These are phyloP conservation scores for Deinandra increscens DNA, from an alignment of 129 eudicot genomes.

Conservation along the genomic window DNA sequence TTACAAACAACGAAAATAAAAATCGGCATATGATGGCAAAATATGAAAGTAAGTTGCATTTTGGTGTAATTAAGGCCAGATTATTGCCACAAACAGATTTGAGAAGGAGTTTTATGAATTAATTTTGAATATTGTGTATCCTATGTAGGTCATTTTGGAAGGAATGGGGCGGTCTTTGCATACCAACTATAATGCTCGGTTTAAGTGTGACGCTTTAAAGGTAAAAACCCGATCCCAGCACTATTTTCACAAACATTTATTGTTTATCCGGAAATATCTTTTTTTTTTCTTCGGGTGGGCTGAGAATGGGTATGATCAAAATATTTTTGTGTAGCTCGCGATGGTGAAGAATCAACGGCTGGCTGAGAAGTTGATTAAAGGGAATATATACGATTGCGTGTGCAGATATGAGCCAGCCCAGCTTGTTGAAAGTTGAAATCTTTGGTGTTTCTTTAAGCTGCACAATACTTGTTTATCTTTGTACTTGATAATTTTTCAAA, in stretches of 20 bases:
- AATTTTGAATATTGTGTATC: not conserved
- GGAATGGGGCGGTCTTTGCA: constrained; percentile 97
- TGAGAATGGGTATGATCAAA: not conserved
- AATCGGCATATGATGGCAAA: not conserved
- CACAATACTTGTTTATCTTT: not conserved
- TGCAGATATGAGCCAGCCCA: constrained; percentile 82
- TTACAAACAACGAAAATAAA: too few relatives aligned
- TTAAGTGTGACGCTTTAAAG: constrained; percentile 92
- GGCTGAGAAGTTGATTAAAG: constrained; percentile 90
- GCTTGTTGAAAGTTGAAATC: constrained; percentile 34
- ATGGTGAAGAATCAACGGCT: constrained; percentile 98
- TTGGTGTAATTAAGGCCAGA: not conserved
- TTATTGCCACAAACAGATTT: not conserved
- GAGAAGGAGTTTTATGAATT: not conserved
- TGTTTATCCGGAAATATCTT: not conserved
- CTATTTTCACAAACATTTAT: not conserved
- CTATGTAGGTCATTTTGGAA: constrained; percentile 80
- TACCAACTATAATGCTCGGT: constrained; percentile 84
- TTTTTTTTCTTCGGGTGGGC: not conserved
- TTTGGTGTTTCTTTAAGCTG: constrained; percentile 8
- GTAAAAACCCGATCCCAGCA: constrained; percentile 29
- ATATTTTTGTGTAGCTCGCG: constrained; percentile 57
- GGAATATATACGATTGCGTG: constrained; percentile 91
- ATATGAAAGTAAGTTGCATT: not conserved
- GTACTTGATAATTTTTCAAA: not conserved